Evolutionary conservation across 2,329 filamentous ascomycete species (phyloP).

Genomic region (Immersiporthe knoxdaviesiana): DNA sequence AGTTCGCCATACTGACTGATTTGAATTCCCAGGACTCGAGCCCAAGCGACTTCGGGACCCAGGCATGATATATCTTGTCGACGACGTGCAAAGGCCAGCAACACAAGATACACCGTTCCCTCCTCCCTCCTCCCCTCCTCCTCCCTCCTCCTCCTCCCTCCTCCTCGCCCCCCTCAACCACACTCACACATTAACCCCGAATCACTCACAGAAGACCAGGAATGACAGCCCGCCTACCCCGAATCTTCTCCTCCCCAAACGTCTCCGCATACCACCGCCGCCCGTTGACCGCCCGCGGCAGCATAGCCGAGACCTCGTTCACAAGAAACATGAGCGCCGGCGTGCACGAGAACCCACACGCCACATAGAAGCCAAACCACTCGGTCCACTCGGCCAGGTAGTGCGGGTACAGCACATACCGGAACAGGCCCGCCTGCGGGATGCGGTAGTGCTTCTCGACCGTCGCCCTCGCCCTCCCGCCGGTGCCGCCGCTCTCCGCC

Average conservation of each 20-base stretch:
- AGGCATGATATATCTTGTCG: no score
- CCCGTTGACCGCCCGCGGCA: constrained; percentile 81
- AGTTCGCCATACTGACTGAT: neutral
- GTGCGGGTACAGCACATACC: constrained; percentile 83
- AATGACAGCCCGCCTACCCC: constrained; percentile 72
- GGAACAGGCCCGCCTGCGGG: constrained; percentile 81
- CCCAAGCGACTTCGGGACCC: neutral
- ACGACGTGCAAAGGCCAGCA: no score
- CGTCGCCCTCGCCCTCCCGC: constrained; percentile 41
- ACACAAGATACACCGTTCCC: no score
- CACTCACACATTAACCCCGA: neutral
- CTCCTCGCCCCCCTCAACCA: neutral
- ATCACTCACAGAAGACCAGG: constrained; percentile 50
- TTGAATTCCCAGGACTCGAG: neutral
- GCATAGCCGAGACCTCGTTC: constrained; percentile 89
- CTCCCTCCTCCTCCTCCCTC: no score
- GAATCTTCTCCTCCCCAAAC: constrained; percentile 84
- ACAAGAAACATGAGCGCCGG: constrained; percentile 82
- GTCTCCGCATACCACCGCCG: constrained; percentile 83
- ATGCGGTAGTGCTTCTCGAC: constrained; percentile 87
- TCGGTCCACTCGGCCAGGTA: constrained; percentile 98
- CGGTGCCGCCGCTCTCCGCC: constrained; percentile 37
- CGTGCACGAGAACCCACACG: constrained; percentile 66
- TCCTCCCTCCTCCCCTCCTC: no score
- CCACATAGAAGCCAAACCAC: constrained; percentile 87